These are phyloP conservation scores for Graphilbum ipis-grandicollis DNA, from an alignment of 2,329 filamentous ascomycete genomes.

Conservation along the genomic window DNA sequence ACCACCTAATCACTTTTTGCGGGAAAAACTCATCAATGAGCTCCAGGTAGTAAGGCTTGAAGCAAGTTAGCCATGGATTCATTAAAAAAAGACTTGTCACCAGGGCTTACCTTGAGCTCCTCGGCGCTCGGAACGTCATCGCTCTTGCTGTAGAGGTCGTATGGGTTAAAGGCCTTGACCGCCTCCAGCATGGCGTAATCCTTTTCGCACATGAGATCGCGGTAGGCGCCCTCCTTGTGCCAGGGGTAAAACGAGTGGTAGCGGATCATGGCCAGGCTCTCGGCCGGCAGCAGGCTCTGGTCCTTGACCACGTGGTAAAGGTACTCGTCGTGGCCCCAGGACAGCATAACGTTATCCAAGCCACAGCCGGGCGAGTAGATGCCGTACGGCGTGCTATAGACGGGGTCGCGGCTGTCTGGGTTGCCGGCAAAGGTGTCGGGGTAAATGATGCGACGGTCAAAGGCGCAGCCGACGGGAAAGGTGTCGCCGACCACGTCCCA, in stretches of 20 bases:
- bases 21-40: slow-evolving; percentile 62
- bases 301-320: slow-evolving; percentile 75
- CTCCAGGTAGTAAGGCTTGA: slow-evolving; percentile 58
- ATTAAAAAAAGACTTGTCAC: neutral
- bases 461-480: slow-evolving; percentile 62
- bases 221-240: slow-evolving; percentile 69
- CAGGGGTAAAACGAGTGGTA: slow-evolving; percentile 91
- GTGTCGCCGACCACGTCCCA: slow-evolving; percentile 89
- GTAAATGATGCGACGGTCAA: slow-evolving; percentile 60
- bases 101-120: slow-evolving; percentile 46
- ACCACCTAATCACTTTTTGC: slow-evolving; percentile 53
- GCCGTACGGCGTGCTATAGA: slow-evolving; percentile 61
- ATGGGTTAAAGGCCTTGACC: slow-evolving; percentile 77
- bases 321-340: slow-evolving; percentile 82
- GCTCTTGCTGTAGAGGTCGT: slow-evolving; percentile 84
- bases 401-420: slow-evolving; percentile 51
- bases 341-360: slow-evolving; percentile 74
- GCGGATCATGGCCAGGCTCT: slow-evolving; percentile 81
- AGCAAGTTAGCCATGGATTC: too few relatives aligned
- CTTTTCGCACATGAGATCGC: slow-evolving; percentile 66
- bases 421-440: slow-evolving; percentile 61
- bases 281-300: slow-evolving; percentile 59
- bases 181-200: slow-evolving; percentile 66
- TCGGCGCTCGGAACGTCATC: slow-evolving; percentile 62
- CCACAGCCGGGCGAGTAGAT: slow-evolving; percentile 70